Percentiles rank a stretch among this genome's conserved stretches.
Conservation (phyloP, 305 asterid genomes). For the Fraxinus sp. region DNA sequence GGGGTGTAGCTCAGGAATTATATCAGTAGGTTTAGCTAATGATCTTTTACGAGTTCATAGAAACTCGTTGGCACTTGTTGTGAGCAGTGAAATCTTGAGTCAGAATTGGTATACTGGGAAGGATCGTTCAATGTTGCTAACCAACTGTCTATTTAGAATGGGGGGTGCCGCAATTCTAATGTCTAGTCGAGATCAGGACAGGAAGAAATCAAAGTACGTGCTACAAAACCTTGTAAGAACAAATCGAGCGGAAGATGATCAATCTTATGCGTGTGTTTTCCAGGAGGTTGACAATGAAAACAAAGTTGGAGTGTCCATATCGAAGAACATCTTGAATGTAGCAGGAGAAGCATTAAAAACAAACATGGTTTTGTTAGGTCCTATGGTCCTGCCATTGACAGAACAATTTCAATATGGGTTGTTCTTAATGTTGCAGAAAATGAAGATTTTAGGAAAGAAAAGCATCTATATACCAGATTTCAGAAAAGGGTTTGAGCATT, state of each 20-base stretch:
- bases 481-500: constrained; percentile 28
- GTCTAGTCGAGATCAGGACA: constrained; percentile 26
- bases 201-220: constrained; percentile 20
- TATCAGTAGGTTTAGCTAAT: constrained; percentile 31
- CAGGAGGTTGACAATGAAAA: constrained; percentile 23
- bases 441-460: background rate
- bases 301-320: constrained; percentile 25
- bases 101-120: constrained; percentile 33
- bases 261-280: constrained; percentile 23
- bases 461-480: constrained; percentile 22
- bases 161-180: constrained; percentile 37
- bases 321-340: constrained; percentile 13
- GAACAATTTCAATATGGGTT: constrained; percentile 19
- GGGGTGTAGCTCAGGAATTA: constrained; percentile 44
- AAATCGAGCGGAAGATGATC: constrained; percentile 18
- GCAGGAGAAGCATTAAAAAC: constrained; percentile 33
- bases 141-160: constrained; percentile 32
- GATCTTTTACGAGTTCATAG: constrained; percentile 32
- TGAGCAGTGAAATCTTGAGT: constrained; percentile 29
- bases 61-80: constrained; percentile 30
- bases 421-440: background rate
- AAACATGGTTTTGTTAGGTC: constrained; percentile 29
- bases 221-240: constrained; percentile 23
- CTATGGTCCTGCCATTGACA: constrained; percentile 25
- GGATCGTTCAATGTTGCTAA: constrained; percentile 28